Evolutionary conservation across 1,284 basidiomycete genomes (phyloP).

Genomic region (Ustilago hordei): DNA sequence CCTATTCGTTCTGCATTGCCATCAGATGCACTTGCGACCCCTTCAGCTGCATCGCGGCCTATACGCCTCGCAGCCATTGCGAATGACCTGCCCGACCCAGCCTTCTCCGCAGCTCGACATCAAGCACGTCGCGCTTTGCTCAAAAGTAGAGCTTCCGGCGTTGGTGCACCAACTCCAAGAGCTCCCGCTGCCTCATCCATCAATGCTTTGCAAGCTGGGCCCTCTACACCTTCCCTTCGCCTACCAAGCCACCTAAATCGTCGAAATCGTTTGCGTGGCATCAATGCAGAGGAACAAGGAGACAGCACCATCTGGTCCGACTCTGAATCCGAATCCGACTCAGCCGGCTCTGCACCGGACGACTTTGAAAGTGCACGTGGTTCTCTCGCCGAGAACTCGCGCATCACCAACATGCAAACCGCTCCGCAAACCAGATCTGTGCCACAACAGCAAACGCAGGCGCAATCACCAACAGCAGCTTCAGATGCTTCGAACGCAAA

Average conservation of each 20-base stretch:
- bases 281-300: slow-evolving; percentile 25
- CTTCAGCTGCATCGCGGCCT: slow-evolving; percentile 19
- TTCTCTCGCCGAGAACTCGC: slow-evolving; percentile 39
- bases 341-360: slow-evolving; percentile 30
- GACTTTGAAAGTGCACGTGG: slow-evolving; percentile 50
- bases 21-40: slow-evolving; percentile 9
- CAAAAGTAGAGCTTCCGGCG: slow-evolving; percentile 15
- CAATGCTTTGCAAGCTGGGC: slow-evolving; percentile 28
- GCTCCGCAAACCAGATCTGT: slow-evolving; percentile 22
- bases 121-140: slow-evolving; percentile 47
- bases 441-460: slow-evolving; percentile 12
- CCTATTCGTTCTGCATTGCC: background rate
- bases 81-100: slow-evolving; percentile 29
- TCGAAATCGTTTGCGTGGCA: slow-evolving; percentile 12
- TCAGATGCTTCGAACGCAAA: slow-evolving; percentile 34
- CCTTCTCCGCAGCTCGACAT: slow-evolving; percentile 46
- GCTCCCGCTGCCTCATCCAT: background rate
- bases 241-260: slow-evolving; percentile 40
- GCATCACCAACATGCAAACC: slow-evolving; percentile 39
- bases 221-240: slow-evolving; percentile 44
- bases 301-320: slow-evolving; percentile 50
- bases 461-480: slow-evolving; percentile 20
- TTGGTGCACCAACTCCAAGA: slow-evolving; percentile 19
- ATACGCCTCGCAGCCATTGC: background rate
- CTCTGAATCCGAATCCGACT: slow-evolving; percentile 30